Conservation (phyloP, 139 green algal species). For the Deuterostichococcus epilithicus region DNA sequence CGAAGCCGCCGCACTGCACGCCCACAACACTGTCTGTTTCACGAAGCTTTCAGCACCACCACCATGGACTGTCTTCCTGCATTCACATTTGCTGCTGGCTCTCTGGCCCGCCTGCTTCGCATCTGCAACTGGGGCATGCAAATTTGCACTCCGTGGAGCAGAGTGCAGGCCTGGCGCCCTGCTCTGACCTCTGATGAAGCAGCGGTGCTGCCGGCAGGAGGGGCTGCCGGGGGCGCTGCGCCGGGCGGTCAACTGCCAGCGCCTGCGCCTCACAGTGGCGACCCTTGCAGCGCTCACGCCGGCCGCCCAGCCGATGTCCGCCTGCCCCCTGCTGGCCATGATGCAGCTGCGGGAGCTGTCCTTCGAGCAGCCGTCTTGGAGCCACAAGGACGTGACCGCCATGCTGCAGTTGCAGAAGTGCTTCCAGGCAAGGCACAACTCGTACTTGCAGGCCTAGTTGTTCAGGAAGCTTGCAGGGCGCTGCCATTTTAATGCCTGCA, state of each 20-base stretch:
- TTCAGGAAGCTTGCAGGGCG: background rate
- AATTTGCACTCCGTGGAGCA: background rate
- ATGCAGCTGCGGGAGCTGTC: background rate
- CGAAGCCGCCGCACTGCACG: too few relatives aligned
- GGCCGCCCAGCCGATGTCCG: background rate
- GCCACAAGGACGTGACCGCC: background rate
- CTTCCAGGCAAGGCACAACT: background rate
- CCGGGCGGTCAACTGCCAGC: background rate
- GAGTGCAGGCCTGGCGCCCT: background rate
- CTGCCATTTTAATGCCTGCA: background rate
- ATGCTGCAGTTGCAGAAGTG: background rate
- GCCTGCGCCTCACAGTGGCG: too few relatives aligned
- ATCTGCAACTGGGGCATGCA: too few relatives aligned
- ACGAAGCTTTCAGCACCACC: too few relatives aligned
- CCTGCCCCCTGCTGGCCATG: background rate
- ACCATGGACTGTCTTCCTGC: too few relatives aligned
- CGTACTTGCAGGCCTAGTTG: background rate
- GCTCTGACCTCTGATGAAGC: too few relatives aligned
- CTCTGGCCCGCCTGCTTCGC: too few relatives aligned
- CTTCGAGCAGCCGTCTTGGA: background rate
- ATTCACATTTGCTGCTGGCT: too few relatives aligned
- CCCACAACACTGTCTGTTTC: too few relatives aligned
- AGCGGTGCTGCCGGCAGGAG: background rate
- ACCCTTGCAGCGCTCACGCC: background rate
- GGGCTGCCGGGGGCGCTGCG: background rate